Percentiles rank a stretch among this genome's conserved stretches.
These are phyloP conservation scores for Neurospora sp. DNA, from an alignment of 495 filamentous ascomycete genomes.

Conservation along the genomic window DNA sequence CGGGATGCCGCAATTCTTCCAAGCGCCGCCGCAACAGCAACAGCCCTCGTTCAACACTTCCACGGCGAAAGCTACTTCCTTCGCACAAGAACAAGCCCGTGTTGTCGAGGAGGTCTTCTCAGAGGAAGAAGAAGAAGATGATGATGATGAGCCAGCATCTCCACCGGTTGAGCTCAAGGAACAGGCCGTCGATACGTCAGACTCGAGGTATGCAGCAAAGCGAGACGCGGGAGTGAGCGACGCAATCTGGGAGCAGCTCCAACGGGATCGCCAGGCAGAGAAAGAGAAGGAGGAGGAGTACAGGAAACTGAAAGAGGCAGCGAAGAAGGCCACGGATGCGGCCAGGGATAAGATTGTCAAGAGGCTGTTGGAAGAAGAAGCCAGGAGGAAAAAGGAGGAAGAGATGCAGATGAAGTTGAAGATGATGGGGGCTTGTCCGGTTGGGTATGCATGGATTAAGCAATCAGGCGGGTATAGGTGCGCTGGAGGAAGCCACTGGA, in stretches of 20 bases:
- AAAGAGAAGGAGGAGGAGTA: slow-evolving; percentile 23
- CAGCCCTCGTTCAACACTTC: not conserved
- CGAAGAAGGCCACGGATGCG: slow-evolving; percentile 10
- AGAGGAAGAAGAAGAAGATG: not conserved
- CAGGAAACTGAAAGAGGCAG: slow-evolving; percentile 11
- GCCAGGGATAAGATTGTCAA: slow-evolving; percentile 20
- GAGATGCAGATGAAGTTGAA: slow-evolving; percentile 32
- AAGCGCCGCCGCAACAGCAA: not conserved
- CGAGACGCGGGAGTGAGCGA: slow-evolving; percentile 52
- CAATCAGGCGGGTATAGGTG: no score
- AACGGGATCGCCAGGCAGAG: slow-evolving; percentile 33
- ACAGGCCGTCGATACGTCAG: not conserved
- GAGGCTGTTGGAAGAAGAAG: slow-evolving; percentile 20
- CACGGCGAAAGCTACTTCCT: not conserved
- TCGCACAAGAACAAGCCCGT: not conserved
- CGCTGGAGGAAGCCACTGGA: no score
- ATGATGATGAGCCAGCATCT: not conserved
- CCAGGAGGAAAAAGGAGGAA: slow-evolving; percentile 2
- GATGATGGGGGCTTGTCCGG: slow-evolving; percentile 39
- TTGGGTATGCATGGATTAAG: slow-evolving; percentile 45
- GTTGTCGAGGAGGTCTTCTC: not conserved
- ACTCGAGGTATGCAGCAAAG: not conserved
- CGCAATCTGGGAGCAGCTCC: slow-evolving; percentile 50
- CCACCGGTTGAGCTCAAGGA: slow-evolving; percentile 3
- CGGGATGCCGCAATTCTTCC: not conserved